Evolutionary conservation across 2,329 filamentous ascomycete genomes (phyloP).

Genomic region (Tympanopsis confertula): DNA sequence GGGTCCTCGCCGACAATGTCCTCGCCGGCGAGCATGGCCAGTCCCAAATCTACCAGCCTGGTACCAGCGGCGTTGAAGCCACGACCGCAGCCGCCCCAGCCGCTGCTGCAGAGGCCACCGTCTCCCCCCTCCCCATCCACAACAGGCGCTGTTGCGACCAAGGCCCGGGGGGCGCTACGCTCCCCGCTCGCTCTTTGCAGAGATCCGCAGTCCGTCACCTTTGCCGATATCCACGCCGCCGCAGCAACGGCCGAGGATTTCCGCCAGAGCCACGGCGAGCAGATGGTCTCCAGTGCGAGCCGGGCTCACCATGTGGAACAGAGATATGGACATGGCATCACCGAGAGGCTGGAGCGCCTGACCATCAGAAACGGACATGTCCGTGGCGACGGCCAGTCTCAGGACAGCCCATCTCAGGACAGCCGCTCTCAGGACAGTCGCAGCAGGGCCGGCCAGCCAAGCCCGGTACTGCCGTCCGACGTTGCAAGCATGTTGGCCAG

Average conservation of each 20-base stretch:
- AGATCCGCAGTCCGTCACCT: slow-evolving; percentile 47
- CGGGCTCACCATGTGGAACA: slow-evolving; percentile 45
- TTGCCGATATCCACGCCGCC: slow-evolving; percentile 43
- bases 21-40: too few species aligned
- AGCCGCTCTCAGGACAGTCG: too few species aligned
- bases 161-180: slow-evolving; percentile 48
- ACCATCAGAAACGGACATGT: too few species aligned
- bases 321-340: slow-evolving; percentile 39
- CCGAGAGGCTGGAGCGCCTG: slow-evolving; percentile 1
- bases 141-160: slow-evolving; percentile 41
- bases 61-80: slow-evolving; percentile 1
- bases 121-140: slow-evolving; percentile 14
- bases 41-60: too few species aligned
- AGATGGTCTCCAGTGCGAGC: slow-evolving; percentile 47
- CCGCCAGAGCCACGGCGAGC: slow-evolving; percentile 57
- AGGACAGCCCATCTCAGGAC: too few species aligned
- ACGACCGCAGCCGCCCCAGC: slow-evolving; percentile 5
- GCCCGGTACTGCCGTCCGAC: too few species aligned
- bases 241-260: slow-evolving; percentile 57
- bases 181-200: slow-evolving; percentile 48
- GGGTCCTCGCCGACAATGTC: too few species aligned
- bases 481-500: too few species aligned
- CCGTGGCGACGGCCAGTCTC: too few species aligned
- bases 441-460: too few species aligned
- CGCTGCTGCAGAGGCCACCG: slow-evolving; percentile 5